Conservation (phyloP, 768 basidiomycete genomes). For the Trametes maxima region DNA sequence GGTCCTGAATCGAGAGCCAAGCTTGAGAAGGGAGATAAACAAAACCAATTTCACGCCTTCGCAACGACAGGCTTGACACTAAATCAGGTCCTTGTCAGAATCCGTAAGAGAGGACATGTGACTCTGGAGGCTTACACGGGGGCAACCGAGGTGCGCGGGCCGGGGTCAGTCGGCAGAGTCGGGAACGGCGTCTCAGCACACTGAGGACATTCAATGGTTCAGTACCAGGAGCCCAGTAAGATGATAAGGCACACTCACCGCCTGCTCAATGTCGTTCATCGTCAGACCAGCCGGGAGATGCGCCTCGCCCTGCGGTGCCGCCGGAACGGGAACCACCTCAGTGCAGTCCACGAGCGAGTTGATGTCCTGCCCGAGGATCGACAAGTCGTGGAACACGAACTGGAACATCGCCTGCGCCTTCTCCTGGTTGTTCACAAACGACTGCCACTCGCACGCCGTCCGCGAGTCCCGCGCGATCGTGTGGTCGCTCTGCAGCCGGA, state of each 20-base stretch:
- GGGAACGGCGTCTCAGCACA: conserved; percentile 22
- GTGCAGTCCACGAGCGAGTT: conserved; percentile 14
- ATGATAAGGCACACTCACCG: conserved; percentile 8
- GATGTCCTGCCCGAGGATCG: conserved; percentile 15
- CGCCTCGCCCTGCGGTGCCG: conserved; percentile 4
- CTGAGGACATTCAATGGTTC: neutral
- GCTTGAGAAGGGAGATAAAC: no score
- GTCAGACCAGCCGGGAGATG: conserved; percentile 15
- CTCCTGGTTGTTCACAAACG: conserved; percentile 19
- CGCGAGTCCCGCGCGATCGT: conserved; percentile 34
- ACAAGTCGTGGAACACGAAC: conserved; percentile 8
- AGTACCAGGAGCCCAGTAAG: neutral
- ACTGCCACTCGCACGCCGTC: conserved; percentile 25
- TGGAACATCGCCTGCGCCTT: conserved; percentile 15
- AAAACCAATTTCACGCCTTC: no score
- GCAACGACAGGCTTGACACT: no score
- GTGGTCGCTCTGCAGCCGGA: conserved; percentile 37
- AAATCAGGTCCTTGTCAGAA: no score
- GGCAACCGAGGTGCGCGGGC: conserved; percentile 34
- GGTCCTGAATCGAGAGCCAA: no score
- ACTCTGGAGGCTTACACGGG: conserved; percentile 30
- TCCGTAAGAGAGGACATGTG: no score
- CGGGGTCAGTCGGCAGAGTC: conserved; percentile 27
- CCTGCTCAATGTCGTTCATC: conserved; percentile 25
- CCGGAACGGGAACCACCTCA: conserved; percentile 12